Evolutionary conservation across 768 basidiomycete genomes (phyloP).

Genomic region (Sporobolomyces pararoseus): DNA sequence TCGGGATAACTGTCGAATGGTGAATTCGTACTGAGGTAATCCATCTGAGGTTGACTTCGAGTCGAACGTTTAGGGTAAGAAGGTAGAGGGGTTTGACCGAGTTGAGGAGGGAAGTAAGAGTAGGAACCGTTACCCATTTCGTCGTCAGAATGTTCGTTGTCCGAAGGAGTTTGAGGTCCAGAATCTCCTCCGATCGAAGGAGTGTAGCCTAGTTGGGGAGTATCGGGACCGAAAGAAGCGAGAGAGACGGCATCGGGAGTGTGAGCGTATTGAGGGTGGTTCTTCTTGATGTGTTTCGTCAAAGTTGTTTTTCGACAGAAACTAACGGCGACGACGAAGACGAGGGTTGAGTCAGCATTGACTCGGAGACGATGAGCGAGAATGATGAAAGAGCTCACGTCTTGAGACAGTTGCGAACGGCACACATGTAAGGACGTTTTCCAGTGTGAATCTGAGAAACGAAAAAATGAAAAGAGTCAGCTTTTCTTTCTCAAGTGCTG

Average conservation of each 20-base stretch:
- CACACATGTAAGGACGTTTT: constrained; percentile 50
- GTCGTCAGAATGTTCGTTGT: constrained; percentile 10
- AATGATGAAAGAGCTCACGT: constrained; percentile 40
- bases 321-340: constrained; percentile 17
- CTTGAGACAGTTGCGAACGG: constrained; percentile 44
- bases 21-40: no score
- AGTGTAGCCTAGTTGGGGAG: background rate
- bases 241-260: constrained; percentile 23
- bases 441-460: constrained; percentile 47
- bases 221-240: constrained; percentile 21
- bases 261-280: constrained; percentile 43
- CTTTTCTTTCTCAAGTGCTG: no score
- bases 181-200: constrained; percentile 10
- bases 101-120: constrained; percentile 13
- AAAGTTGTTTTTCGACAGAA: constrained; percentile 52
- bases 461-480: no score
- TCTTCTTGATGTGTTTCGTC: constrained; percentile 49
- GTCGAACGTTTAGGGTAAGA: background rate
- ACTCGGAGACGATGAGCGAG: no score
- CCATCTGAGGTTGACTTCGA: no score
- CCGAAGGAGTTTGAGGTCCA: constrained; percentile 7
- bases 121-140: constrained; percentile 1
- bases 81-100: background rate
- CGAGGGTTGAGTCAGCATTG: background rate
- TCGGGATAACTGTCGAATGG: constrained; percentile 5